phyloP scores from a whole-genome alignment of 2,329 filamentous ascomycete species.

The Phyllosticta citribraziliensis region DNA sequence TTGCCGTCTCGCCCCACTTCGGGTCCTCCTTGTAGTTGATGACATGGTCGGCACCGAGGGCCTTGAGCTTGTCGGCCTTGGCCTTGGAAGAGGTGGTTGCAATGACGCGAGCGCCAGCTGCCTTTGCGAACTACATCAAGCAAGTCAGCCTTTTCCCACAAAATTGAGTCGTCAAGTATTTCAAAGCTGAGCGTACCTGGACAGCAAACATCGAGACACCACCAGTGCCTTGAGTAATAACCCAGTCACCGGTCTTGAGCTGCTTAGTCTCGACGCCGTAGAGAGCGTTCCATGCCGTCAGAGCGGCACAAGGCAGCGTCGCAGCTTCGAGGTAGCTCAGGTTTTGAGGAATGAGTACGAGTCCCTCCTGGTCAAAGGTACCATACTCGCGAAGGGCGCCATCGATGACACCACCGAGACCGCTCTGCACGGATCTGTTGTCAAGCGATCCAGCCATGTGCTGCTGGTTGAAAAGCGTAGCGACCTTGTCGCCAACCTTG shows the following conservation, averaged over 20 bases:
- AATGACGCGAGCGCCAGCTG: conserved; percentile 47
- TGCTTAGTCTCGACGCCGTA: conserved; percentile 37
- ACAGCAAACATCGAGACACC: conserved; percentile 58
- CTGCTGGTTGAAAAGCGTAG: conserved; percentile 53
- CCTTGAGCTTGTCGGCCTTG: conserved; percentile 42
- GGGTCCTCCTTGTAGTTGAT: conserved; percentile 46
- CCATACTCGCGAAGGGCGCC: conserved; percentile 60
- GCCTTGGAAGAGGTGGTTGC: conserved; percentile 44
- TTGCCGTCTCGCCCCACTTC: conserved; percentile 46
- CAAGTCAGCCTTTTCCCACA: neutral
- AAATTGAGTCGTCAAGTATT: too few relatives aligned
- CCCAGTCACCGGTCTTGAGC: conserved; percentile 32
- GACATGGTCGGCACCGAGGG: conserved; percentile 45
- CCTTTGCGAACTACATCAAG: conserved; percentile 34
- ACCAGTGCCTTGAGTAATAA: conserved; percentile 62
- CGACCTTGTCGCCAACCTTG: conserved; percentile 48
- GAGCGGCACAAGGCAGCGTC: conserved; percentile 37
- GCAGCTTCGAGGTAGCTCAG: conserved; percentile 38
- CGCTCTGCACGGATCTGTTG: conserved; percentile 34
- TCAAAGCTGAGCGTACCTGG: conserved; percentile 30
- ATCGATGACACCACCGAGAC: conserved; percentile 58
- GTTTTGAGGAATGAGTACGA: conserved; percentile 53
- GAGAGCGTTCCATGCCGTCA: conserved; percentile 44
- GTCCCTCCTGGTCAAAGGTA: conserved; percentile 55
- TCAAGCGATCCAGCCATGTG: conserved; percentile 44